Evolutionary conservation across 208 protist species (phyloP).

Genomic region (Crithidia acanthocephali): DNA sequence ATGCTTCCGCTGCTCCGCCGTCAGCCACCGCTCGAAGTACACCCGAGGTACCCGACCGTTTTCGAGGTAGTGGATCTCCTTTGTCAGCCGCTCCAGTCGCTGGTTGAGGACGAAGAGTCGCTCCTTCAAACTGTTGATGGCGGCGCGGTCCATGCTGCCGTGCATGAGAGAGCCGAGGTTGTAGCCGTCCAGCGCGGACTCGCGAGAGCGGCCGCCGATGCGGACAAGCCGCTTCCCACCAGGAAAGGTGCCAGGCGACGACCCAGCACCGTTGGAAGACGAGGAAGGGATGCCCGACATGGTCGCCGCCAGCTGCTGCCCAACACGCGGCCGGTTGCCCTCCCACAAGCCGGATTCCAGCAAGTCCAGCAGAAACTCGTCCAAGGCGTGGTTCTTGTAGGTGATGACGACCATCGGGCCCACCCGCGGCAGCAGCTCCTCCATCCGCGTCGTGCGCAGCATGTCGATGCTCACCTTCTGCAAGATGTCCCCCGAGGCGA

Average conservation of each 20-base stretch:
- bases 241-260: constrained; percentile 62
- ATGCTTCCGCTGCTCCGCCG: constrained; percentile 71
- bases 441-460: constrained; percentile 48
- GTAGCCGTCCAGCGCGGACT: constrained; percentile 71
- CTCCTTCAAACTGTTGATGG: constrained; percentile 82
- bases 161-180: constrained; percentile 78
- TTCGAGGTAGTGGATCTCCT: constrained; percentile 87
- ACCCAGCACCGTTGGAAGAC: not conserved
- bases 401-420: constrained; percentile 93
- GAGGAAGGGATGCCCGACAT: constrained; percentile 11
- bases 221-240: constrained; percentile 81
- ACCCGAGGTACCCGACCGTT: constrained; percentile 74
- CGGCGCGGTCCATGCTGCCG: constrained; percentile 53
- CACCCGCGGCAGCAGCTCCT: constrained; percentile 70
- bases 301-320: constrained; percentile 25
- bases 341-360: constrained; percentile 78
- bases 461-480: constrained; percentile 82
- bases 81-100: constrained; percentile 75
- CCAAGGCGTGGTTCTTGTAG: constrained; percentile 96
- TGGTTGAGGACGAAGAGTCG: constrained; percentile 77
- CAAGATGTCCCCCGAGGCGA: constrained; percentile 87
- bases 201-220: constrained; percentile 84
- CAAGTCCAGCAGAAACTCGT: constrained; percentile 92
- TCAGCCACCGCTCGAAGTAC: constrained; percentile 91
- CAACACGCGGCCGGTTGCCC: constrained; percentile 47